Percentiles rank a stretch among this genome's conserved stretches.
phyloP scores from a whole-genome alignment of 257 asterid species.

The Primulina eburnea region DNA sequence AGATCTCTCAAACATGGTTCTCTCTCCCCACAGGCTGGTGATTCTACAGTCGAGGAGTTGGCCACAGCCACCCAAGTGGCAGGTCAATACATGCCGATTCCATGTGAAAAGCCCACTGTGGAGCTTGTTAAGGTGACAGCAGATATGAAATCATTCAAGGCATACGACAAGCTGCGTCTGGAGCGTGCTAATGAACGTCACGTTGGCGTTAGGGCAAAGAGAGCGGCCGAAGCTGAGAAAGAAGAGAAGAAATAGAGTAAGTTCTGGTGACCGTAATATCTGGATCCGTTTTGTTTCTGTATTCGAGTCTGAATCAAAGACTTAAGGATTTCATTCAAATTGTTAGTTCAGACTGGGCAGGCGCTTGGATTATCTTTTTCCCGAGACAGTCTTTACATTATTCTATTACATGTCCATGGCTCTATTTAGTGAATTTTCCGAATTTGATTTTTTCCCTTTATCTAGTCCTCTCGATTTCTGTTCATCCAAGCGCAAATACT shows the following conservation, averaged over 20 bases:
- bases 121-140: slow-evolving; percentile 69
- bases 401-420: not conserved
- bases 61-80: slow-evolving; percentile 73
- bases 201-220: slow-evolving; percentile 76
- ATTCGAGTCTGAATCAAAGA: slow-evolving; percentile 15
- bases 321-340: slow-evolving; percentile 28
- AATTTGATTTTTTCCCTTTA: not conserved
- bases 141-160: slow-evolving; percentile 69
- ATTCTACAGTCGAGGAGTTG: slow-evolving; percentile 69
- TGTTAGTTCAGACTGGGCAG: slow-evolving; percentile 4
- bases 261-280: slow-evolving; percentile 14
- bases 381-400: not conserved
- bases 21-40: slow-evolving; percentile 51
- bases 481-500: not conserved
- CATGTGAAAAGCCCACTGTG: slow-evolving; percentile 50
- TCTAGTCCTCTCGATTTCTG: too few relatives aligned
- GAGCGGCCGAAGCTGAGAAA: slow-evolving; percentile 91
- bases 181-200: slow-evolving; percentile 68
- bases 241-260: slow-evolving; percentile 70
- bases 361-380: slow-evolving; percentile 13
- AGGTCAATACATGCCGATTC: slow-evolving; percentile 64
- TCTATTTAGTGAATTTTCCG: not conserved
- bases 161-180: slow-evolving; percentile 70
- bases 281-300: slow-evolving; percentile 23
- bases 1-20: not conserved